phyloP scores from a whole-genome alignment of 2,329 filamentous ascomycete genomes.

The Fusarium torulosum region DNA sequence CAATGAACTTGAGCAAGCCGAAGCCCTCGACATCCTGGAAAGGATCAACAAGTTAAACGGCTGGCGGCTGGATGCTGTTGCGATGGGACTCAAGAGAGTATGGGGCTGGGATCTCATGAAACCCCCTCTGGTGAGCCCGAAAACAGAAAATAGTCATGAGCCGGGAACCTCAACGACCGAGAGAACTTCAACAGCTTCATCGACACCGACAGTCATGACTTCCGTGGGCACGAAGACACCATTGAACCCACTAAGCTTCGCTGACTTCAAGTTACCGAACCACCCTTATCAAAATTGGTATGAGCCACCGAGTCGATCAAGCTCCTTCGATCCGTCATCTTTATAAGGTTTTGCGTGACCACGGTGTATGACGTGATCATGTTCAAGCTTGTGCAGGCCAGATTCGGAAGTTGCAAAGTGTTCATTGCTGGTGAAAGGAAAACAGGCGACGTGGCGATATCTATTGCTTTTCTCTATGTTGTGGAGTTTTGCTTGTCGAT shows the following conservation, averaged over 20 bases:
- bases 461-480: slow-evolving; percentile 38
- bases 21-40: slow-evolving; percentile 82
- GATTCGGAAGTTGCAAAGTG: background rate
- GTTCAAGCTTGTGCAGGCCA: background rate
- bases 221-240: slow-evolving; percentile 54
- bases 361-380: slow-evolving; percentile 1
- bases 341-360: slow-evolving; percentile 2
- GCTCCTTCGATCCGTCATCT: slow-evolving; percentile 33
- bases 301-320: slow-evolving; percentile 72
- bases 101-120: slow-evolving; percentile 75
- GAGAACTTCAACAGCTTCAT: slow-evolving; percentile 26
- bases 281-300: slow-evolving; percentile 88
- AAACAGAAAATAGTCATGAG: slow-evolving; percentile 23
- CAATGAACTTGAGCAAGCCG: slow-evolving; percentile 78
- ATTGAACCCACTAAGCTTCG: slow-evolving; percentile 78
- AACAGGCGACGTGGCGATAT: slow-evolving; percentile 33
- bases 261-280: slow-evolving; percentile 81
- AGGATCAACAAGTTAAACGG: slow-evolving; percentile 81
- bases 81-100: slow-evolving; percentile 76
- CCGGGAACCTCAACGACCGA: slow-evolving; percentile 8
- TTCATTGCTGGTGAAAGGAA: slow-evolving; percentile 13
- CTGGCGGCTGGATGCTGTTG: slow-evolving; percentile 80
- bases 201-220: slow-evolving; percentile 46
- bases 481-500: slow-evolving; percentile 5
- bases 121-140: slow-evolving; percentile 19